Base-by-base conservation (phyloP, 23 red algal genomes). In the Gracilaria vermiculophylla region DNA sequence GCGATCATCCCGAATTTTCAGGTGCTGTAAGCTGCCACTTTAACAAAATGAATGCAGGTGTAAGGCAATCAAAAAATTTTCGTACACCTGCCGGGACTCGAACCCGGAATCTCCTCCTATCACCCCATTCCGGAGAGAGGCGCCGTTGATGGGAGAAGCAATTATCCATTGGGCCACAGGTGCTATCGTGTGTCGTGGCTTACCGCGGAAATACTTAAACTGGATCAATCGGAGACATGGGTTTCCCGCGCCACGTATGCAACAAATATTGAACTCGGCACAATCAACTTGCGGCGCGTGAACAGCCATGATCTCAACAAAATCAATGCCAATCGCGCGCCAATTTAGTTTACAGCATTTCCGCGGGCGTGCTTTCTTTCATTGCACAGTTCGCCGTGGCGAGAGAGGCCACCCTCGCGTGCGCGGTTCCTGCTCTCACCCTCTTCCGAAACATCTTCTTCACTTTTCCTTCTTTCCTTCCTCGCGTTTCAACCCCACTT, bases 31-130 rank as follows among this genome's bases (percentile, higher is more conserved):
- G n/a, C n/a, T n/a, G n/a, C n/a, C n/a, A n/a, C n/a, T n/a, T n/a
- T n/a, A n/a, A n/a, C n/a, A n/a, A n/a, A n/a, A n/a, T n/a, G n/a
- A n/a, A n/a, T n/a, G n/a, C n/a, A n/a, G n/a, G n/a, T n/a, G n/a
- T n/a, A n/a, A n/a, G 43, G 43, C 6, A 12, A 47, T 12, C 43
- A 60, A 64, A 73, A 73, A 3, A 47, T 17, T 5, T 45, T 73
- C 23, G n/a, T 79, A 79, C 76, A 79, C 76, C 53, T 60, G 53
- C 76, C 76, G 76, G 76, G 76, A 79, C 76, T 79, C 76, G 76
- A 79, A 79, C 76, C 76, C 76, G 76, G 76, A 79, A 79, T 79
- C 76, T 79, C 76, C 76, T 79, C 76, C 76, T 79, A 73, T 48
- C 67, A 28, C 67, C 67, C 67, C 67, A 10, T 45, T 73, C 76